Conservation (phyloP, 495 filamentous ascomycete genomes). For the Penicillium chermesinum region DNA sequence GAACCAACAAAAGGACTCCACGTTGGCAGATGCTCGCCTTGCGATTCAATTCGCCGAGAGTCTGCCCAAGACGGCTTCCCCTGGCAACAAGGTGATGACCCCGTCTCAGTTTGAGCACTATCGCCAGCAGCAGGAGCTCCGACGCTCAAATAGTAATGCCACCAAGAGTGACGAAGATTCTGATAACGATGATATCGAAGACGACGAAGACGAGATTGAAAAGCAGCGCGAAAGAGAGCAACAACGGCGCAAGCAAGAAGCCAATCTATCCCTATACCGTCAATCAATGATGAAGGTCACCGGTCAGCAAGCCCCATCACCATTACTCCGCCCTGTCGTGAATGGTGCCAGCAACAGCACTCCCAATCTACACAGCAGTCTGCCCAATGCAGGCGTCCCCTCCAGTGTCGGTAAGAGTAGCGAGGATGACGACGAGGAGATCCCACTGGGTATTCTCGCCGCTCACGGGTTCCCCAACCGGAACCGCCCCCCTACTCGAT, state of each 20-base stretch:
- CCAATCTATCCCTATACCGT: constrained; percentile 82
- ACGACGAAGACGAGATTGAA: constrained; percentile 82
- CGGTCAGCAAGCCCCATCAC: constrained; percentile 56
- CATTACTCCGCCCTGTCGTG: constrained; percentile 34
- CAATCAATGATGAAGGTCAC: constrained; percentile 98
- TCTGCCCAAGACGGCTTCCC: constrained; percentile 34
- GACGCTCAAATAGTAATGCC: constrained; percentile 45
- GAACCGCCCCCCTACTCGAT: constrained; percentile 69
- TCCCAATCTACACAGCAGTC: constrained; percentile 35
- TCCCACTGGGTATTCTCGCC: constrained; percentile 81
- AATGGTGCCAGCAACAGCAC: constrained; percentile 41
- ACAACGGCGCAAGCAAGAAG: constrained; percentile 83
- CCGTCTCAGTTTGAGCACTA: constrained; percentile 83
- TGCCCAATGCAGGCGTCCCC: constrained; percentile 31
- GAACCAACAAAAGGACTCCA: constrained; percentile 44
- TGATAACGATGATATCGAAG: constrained; percentile 59
- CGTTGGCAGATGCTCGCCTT: constrained; percentile 52
- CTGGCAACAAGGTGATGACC: constrained; percentile 76
- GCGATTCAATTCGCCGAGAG: constrained; percentile 44
- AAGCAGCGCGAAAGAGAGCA: constrained; percentile 65
- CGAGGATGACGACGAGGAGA: constrained; percentile 78
- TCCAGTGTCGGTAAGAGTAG: constrained; percentile 44
- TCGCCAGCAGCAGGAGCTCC: constrained; percentile 69
- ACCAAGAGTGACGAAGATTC: constrained; percentile 46
- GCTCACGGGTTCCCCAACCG: constrained; percentile 90